Conservation (phyloP, 116 monocot genomes). For the Posidonia oceanica region DNA sequence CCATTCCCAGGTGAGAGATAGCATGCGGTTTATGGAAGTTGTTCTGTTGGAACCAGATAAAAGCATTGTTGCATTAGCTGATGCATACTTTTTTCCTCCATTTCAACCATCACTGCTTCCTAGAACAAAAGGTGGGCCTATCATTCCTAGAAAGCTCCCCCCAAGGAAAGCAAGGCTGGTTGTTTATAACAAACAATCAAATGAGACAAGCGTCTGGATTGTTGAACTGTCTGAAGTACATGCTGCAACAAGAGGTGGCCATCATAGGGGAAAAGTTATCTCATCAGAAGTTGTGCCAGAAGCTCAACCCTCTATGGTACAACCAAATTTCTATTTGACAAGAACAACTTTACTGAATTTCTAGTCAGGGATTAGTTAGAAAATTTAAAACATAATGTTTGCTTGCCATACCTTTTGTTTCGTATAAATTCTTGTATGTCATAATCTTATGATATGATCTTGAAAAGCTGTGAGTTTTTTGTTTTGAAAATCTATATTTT, state of each 20-base stretch:
- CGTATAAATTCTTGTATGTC: too few species aligned
- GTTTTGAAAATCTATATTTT: background rate
- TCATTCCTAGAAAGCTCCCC: constrained; percentile 81
- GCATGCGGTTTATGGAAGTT: constrained; percentile 95
- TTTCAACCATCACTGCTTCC: constrained; percentile 93
- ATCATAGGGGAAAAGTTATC: constrained; percentile 89
- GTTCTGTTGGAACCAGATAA: constrained; percentile 90
- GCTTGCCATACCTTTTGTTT: too few species aligned
- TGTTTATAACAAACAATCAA: constrained; percentile 83
- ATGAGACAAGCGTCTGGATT: constrained; percentile 88
- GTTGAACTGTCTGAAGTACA: constrained; percentile 89
- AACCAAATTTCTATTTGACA: background rate
- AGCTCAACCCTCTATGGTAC: constrained; percentile 96
- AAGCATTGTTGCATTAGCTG: constrained; percentile 80
- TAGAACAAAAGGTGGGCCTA: constrained; percentile 70
- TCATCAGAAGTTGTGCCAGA: constrained; percentile 78
- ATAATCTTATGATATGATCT: background rate
- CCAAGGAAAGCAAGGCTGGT: constrained; percentile 85
- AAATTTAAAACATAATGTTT: too few species aligned
- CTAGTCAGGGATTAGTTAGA: too few species aligned
- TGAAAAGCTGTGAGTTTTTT: background rate
- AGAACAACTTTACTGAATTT: too few species aligned
- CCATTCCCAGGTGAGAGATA: constrained; percentile 62
- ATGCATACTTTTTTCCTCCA: constrained; percentile 97
- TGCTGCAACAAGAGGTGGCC: constrained; percentile 93